phyloP scores from a whole-genome alignment of 2,329 filamentous ascomycete species.

The Alternaria hordeiaustralica region DNA sequence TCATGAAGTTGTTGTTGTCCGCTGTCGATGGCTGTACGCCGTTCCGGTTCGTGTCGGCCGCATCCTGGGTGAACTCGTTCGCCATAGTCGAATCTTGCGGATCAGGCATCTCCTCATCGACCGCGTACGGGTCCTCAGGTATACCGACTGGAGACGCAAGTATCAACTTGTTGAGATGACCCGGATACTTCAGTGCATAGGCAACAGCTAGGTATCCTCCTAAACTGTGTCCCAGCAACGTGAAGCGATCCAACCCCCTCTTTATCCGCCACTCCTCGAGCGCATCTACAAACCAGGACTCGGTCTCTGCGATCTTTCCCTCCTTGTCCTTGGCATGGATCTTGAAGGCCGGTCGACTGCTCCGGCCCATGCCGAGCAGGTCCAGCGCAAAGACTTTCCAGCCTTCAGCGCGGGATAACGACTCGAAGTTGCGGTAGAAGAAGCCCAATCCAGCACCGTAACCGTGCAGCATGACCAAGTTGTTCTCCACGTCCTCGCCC shows the following conservation, averaged over 20 bases:
- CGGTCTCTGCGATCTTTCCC: constrained; percentile 84
- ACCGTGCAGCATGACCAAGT: constrained; percentile 93
- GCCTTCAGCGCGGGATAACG: constrained; percentile 75
- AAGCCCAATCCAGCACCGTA: constrained; percentile 96
- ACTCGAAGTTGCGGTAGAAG: constrained; percentile 98
- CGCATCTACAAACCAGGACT: constrained; percentile 94
- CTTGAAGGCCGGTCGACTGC: constrained; percentile 80
- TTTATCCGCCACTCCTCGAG: constrained; percentile 94
- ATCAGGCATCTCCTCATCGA: constrained; percentile 80
- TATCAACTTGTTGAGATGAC: constrained; percentile 92
- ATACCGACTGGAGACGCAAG: constrained; percentile 93
- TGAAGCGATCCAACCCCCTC: constrained; percentile 90
- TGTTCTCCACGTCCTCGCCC: constrained; percentile 80
- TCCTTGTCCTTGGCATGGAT: constrained; percentile 82
- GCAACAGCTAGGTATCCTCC: constrained; percentile 95
- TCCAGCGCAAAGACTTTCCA: constrained; percentile 96
- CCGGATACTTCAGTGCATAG: constrained; percentile 96
- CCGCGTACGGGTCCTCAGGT: constrained; percentile 90
- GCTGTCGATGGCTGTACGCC: constrained; percentile 70
- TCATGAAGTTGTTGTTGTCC: constrained; percentile 63
- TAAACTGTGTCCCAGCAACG: constrained; percentile 88
- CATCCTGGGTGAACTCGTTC: constrained; percentile 81
- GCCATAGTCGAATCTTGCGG: constrained; percentile 73
- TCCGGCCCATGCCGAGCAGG: constrained; percentile 93
- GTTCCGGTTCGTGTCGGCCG: constrained; percentile 67